A percentile compares a stretch with the other conserved stretches of the same genome.
These are phyloP conservation scores for Hypoxylon perforatum DNA, from an alignment of 495 filamentous ascomycete genomes.

Conservation along the genomic window DNA sequence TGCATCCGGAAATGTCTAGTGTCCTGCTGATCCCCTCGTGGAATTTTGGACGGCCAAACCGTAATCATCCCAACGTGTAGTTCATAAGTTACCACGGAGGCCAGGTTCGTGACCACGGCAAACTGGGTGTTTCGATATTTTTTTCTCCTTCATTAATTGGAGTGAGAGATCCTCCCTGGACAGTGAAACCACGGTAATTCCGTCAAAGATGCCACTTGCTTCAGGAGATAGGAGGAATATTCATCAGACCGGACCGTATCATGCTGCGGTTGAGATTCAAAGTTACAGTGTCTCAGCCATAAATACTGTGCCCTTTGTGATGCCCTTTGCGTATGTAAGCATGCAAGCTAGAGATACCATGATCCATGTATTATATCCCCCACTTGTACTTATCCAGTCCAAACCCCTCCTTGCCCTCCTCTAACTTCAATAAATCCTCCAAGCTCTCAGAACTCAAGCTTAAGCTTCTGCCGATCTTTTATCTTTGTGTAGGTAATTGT, in stretches of 20 bases:
- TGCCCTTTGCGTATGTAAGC: background rate
- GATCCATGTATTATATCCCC: background rate
- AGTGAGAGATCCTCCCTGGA: background rate
- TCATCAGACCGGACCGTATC: background rate
- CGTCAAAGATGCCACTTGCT: background rate
- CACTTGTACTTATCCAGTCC: background rate
- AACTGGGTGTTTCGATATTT: background rate
- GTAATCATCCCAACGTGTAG: slow-evolving; percentile 7
- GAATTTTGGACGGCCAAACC: slow-evolving; percentile 21
- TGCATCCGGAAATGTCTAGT: slow-evolving; percentile 37
- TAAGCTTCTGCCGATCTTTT: slow-evolving; percentile 19
- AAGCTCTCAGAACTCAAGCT: slow-evolving; percentile 11
- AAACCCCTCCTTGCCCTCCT: slow-evolving; percentile 9
- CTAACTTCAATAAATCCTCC: slow-evolving; percentile 17
- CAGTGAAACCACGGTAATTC: background rate
- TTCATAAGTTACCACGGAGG: slow-evolving; percentile 19
- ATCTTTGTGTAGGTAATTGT: slow-evolving; percentile 9
- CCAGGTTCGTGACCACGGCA: slow-evolving; percentile 11
- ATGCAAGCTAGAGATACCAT: background rate
- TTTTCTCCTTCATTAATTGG: background rate
- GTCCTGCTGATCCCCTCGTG: slow-evolving; percentile 36
- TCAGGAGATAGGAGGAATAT: background rate
- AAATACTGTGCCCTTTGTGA: slow-evolving; percentile 3
- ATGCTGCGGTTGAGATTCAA: slow-evolving; percentile 9
- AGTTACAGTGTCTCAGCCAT: slow-evolving; percentile 5